Base-by-base conservation (phyloP, 768 basidiomycete genomes). In the Phaffia tasmanica region DNA sequence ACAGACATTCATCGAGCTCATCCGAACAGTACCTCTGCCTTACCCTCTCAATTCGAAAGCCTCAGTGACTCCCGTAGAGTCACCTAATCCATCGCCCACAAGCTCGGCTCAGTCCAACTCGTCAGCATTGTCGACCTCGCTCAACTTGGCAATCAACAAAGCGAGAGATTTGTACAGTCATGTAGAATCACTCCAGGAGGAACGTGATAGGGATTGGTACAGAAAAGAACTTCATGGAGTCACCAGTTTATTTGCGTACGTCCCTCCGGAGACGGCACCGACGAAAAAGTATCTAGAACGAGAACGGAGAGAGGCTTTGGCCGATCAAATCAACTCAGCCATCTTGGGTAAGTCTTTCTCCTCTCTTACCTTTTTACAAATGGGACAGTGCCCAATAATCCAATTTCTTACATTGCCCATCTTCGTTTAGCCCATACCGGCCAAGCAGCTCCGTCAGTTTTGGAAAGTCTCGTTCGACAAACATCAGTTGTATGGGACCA, bases 261-360 rank as follows among this genome's bases (percentile, higher is more conserved):
- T 48, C 4, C 61, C 66, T 46, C 53, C 66, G 15, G 66, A 67
- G 63, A 64, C 55, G 14, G 29, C 27, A 81, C 81, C 48, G 80
- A 85, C 79, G 48, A 89, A 82, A 19, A 84, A 81, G 64, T 97
- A 93, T 76, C 76, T 95, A 68, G 81, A 82, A 48, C 85, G 86
- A 74, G 83, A 83, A 62, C 79, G 92, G 72, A 82, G 92, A 67
- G 86, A 88, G 70, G 83, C 82, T 6, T 82, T 95, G 25, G 91
- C 91, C 6, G 87, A 89, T 65, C 88, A 92, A 77, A 85, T 98
- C 51, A 87, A 93, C 70, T 81, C 83, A 54, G 92, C 91, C 19
- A 87, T 95, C 57, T 76, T 95, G 16, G 79, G 92, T 92, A 71
- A 74, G 88, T 80, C 1, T 2, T 19, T n/a, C 8, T 2, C 42